Base-by-base conservation (phyloP, 208 protist genomes). In the Crithidia sp. region DNA sequence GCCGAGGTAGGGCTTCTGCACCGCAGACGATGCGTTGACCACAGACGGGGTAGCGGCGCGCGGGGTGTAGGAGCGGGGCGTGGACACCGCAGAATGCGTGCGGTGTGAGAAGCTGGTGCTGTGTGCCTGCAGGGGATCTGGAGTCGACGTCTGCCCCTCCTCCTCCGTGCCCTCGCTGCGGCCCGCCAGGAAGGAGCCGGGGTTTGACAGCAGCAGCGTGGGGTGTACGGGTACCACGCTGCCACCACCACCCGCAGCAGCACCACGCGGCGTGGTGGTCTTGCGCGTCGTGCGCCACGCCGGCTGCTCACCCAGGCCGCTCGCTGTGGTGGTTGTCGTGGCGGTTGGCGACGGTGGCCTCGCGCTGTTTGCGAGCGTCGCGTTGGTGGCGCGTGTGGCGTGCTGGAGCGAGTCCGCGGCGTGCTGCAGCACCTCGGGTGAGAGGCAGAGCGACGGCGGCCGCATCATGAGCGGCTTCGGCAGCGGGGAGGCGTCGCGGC, bases 1-100 rank as follows among this genome's bases (percentile, higher is more conserved):
- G 53, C 90, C 90, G 10, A 95, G 70, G 71, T 89, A 95, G 5
- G 90, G 87, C 54, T 86, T 85, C 12, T 59, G n/a, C 60, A 74
- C 36, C 14, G 40, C 53, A 12, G 37, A 53, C 36, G 53, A 56
- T 16, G 56, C 43, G 41, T 36, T 40, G n/a, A 49, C 55, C 44
- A 57, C 41, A 5, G 54, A 63, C 10, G 57, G 55, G 12, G 67
- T 71, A n/a, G 67, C 4, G 36, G 65, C 71, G 36, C 71, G 82
- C 28, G 75, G 68, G 14, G 82, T 79, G 71, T 76, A 79, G n/a
- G 77, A 78, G 49, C 82, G 79, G 28, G 79, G 77, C 16, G 77
- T 79, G 10, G 71, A 79, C 41, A 73, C 67, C 2, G 57, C 62
- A 2, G 76, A 77, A 55, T 71, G 71, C 14, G 76, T 71, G 65